Percentiles rank a stretch among this genome's conserved stretches.
These are phyloP conservation scores for Epichloe gansuensis DNA, from an alignment of 2,329 filamentous ascomycete species.

Conservation along the genomic window DNA sequence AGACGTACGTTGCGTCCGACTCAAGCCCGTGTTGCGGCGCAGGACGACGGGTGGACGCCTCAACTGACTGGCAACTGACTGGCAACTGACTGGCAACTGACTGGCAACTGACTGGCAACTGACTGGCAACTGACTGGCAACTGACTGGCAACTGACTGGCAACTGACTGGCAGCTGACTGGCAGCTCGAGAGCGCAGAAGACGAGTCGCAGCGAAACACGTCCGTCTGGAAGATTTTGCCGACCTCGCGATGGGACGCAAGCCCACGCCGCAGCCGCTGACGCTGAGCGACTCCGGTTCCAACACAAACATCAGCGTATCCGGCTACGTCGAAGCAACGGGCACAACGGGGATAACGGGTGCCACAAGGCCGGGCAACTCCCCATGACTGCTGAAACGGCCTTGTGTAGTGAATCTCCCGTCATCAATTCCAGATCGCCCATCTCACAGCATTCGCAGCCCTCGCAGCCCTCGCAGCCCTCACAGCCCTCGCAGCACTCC, in stretches of 20 bases:
- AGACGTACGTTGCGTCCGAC: not conserved
- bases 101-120: too few relatives aligned
- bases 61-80: too few relatives aligned
- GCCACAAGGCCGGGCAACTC: not conserved
- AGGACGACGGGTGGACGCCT: not conserved
- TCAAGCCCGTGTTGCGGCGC: not conserved
- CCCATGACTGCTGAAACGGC: conserved; percentile 4
- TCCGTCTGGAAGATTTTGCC: not conserved
- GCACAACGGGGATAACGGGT: not conserved
- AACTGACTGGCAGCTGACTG: too few relatives aligned
- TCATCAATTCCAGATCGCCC: conserved; percentile 21
- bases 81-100: too few relatives aligned
- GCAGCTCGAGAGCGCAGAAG: not conserved
- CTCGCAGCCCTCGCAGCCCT: not conserved
- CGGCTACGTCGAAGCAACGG: not conserved
- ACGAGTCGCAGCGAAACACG: not conserved
- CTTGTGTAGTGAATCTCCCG: conserved; percentile 1
- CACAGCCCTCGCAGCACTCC: conserved; percentile 3
- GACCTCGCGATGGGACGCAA: conserved; percentile 40
- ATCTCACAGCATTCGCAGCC: conserved; percentile 17
- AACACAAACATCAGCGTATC: conserved; percentile 18
- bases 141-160: too few relatives aligned
- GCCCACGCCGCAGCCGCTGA: conserved; percentile 45
- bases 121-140: too few relatives aligned
- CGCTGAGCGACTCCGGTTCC: conserved; percentile 31